Base-by-base conservation (phyloP, 345 rosid genomes). In the Trapa bicornis region DNA sequence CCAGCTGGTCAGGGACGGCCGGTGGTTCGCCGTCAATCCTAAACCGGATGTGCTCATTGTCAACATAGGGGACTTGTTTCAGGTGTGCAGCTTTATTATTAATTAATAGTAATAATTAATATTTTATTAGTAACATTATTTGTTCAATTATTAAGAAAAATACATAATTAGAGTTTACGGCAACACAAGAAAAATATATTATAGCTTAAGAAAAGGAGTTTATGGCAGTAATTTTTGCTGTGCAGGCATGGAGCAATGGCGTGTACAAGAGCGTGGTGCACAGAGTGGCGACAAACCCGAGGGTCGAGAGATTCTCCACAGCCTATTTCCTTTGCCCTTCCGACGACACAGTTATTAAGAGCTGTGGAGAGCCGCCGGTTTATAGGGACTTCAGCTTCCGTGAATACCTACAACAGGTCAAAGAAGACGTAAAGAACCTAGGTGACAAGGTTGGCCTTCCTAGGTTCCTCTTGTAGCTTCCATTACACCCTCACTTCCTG, bases 271-370 rank as follows among this genome's bases (percentile, higher is more conserved):
- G 97, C 56, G 97, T 94, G 36, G 67, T 83, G 60, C 99, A 94
- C 35, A 78, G 96, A 2, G 99, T 89, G 8, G 81, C 87, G 71
- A 76, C 93, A 16, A 87, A 91, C 74, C 93, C 92, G 10, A 54
- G 41, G 6, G 77, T 64, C 70, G 97, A 87, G 63, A 89, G 99
- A 69, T 91, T 86, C 47, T 91, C 99, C 0, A 84, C 90, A 2
- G 99, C 99, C 33, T 94, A 89, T 80, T 94, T 91, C 84, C 65
- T 94, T 12, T 94, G 99, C 65, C 97, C 96, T 43, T 86, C 91
- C 2, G 75, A 76, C 71, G 96, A 94, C 35, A 81, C 92, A 0
- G 82, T 81, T 73, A 84, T 94, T 56, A 66, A 79, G 38, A 83
- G 90, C 61, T 80, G 81, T 67, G 67, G 73, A 6, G 78, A 78